A percentile compares a stretch with the other conserved stretches of the same genome.
phyloP scores from a whole-genome alignment of 805 yeast species.

The Zygoascus flipseniorum region DNA sequence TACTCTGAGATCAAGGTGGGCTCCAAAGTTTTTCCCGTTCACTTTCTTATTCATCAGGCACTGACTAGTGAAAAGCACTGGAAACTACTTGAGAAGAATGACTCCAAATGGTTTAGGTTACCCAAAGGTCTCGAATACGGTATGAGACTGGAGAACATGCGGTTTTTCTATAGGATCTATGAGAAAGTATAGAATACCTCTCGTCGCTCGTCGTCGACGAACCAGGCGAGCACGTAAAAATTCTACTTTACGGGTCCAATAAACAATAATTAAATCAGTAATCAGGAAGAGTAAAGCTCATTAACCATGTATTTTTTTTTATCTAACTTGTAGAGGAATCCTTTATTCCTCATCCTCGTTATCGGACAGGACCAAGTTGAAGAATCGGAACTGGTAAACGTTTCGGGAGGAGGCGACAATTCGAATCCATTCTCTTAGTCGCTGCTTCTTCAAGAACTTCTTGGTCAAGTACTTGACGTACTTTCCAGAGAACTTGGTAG shows the following conservation, averaged over 20 bases:
- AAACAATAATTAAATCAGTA: no score
- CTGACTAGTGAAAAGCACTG: constrained; percentile 58
- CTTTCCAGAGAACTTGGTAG: constrained; percentile 97
- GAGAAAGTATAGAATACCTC: constrained; percentile 32
- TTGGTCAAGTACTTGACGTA: constrained; percentile 99
- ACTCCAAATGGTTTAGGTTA: constrained; percentile 74
- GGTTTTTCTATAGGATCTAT: constrained; percentile 74
- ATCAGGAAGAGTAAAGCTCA: background rate
- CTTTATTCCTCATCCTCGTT: constrained; percentile 73
- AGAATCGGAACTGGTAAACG: constrained; percentile 96
- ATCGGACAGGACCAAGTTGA: constrained; percentile 96
- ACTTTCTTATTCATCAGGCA: constrained; percentile 67
- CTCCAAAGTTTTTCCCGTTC: constrained; percentile 69
- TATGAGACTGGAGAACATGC: constrained; percentile 75
- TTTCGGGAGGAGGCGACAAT: constrained; percentile 92
- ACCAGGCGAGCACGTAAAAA: no score
- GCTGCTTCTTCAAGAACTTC: constrained; percentile 99
- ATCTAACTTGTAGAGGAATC: background rate
- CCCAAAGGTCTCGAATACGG: constrained; percentile 47
- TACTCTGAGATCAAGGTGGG: constrained; percentile 76
- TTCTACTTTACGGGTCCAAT: no score
- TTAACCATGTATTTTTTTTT: background rate
- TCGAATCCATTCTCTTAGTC: constrained; percentile 99
- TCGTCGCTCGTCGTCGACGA: no score
- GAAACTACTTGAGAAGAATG: constrained; percentile 57